Evolutionary conservation across 768 basidiomycete species (phyloP).

Genomic region (Amanita thiersii): DNA sequence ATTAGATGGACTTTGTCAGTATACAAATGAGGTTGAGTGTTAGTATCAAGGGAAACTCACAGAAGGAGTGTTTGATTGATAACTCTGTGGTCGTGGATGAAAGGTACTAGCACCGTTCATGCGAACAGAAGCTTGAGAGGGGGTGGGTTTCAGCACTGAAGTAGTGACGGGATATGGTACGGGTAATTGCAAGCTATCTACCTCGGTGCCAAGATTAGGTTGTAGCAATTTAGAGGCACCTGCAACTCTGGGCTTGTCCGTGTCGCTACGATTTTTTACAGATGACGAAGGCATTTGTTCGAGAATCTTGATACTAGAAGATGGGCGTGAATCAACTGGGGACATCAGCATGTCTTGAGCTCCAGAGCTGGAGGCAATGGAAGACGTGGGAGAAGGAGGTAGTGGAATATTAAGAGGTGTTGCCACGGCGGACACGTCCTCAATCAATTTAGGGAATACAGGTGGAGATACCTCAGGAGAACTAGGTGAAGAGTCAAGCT

Average conservation of each 20-base stretch:
- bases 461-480: slow-evolving; percentile 12
- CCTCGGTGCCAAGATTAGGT: too few species aligned
- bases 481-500: slow-evolving; percentile 41
- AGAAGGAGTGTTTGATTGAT: too few species aligned
- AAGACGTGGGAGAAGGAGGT: slow-evolving; percentile 17
- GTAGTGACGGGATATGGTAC: too few species aligned
- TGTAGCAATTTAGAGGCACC: too few species aligned
- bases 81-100: too few species aligned
- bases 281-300: background rate
- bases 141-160: too few species aligned
- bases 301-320: background rate
- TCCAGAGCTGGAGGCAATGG: slow-evolving; percentile 18
- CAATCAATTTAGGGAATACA: background rate
- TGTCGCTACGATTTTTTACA: background rate
- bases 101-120: too few species aligned
- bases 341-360: slow-evolving; percentile 20
- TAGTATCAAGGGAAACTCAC: too few species aligned
- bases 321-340: slow-evolving; percentile 12
- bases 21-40: too few species aligned
- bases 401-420: background rate
- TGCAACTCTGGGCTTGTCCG: background rate
- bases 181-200: too few species aligned
- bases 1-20: too few species aligned
- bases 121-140: too few species aligned
- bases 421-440: background rate